These are phyloP conservation scores for Fusarium sp. DNA, from an alignment of 2,329 filamentous ascomycete species.

Conservation along the genomic window DNA sequence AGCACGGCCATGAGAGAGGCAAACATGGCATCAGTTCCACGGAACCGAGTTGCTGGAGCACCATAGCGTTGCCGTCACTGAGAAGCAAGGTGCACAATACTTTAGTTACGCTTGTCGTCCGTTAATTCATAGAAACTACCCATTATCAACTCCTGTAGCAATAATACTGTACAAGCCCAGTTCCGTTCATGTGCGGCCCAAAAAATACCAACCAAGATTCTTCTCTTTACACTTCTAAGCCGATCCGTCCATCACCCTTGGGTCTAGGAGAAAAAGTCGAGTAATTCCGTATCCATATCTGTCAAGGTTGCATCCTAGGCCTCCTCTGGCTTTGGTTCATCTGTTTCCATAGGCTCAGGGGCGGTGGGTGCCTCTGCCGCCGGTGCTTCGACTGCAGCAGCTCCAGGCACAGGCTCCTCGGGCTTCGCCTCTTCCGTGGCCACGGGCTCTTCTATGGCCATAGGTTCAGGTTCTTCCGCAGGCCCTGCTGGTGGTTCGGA, in stretches of 20 bases:
- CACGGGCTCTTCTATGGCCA: not conserved
- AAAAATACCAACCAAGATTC: not conserved
- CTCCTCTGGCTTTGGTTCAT: constrained; percentile 12
- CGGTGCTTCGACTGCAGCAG: not conserved
- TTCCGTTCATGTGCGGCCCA: constrained; percentile 4
- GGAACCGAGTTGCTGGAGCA: not conserved
- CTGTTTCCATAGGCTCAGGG: constrained; percentile 12
- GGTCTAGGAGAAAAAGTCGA: not conserved
- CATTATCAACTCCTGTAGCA: not conserved
- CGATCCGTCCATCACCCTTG: not conserved
- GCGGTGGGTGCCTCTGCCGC: not conserved
- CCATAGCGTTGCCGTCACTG: not conserved
- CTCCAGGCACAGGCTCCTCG: constrained; percentile 16
- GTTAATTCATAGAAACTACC: constrained; percentile 25
- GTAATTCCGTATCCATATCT: not conserved
- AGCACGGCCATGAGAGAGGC: not conserved
- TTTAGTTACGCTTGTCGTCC: constrained; percentile 16
- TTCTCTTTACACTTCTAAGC: not conserved
- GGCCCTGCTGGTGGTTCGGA: constrained; percentile 8
- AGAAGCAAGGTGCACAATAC: not conserved
- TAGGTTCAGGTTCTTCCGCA: not conserved
- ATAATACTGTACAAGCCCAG: constrained; percentile 30
- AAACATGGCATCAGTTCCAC: not conserved
- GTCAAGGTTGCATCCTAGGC: not conserved
- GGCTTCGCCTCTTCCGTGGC: constrained; percentile 9